Evolutionary conservation across 148 eudicot species (phyloP).

Genomic region (Fallopia convolvulus): DNA sequence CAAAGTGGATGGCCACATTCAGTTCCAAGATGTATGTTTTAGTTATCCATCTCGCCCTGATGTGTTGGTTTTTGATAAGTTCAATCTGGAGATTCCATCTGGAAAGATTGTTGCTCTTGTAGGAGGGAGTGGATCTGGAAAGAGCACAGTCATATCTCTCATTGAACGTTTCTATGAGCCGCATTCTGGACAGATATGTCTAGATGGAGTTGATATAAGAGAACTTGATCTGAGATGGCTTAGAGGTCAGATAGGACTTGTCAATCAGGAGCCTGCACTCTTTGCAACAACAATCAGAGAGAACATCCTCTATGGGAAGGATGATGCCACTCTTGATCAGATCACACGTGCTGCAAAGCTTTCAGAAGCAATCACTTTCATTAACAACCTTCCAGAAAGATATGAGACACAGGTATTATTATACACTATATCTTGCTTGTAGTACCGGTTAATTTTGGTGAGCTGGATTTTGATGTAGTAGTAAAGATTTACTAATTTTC

Average conservation of each 20-base stretch:
- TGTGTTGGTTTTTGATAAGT: conserved; percentile 60
- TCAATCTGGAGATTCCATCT: conserved; percentile 67
- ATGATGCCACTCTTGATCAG: conserved; percentile 80
- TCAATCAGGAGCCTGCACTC: conserved; percentile 95
- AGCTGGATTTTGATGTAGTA: not conserved
- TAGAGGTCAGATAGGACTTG: conserved; percentile 80
- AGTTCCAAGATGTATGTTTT: conserved; percentile 67
- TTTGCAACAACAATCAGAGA: conserved; percentile 91
- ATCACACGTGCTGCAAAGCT: conserved; percentile 88
- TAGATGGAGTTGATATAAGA: conserved; percentile 64
- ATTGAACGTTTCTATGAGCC: conserved; percentile 98
- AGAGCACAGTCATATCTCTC: conserved; percentile 90
- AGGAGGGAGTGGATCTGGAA: conserved; percentile 96
- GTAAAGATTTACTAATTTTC: not conserved
- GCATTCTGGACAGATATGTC: conserved; percentile 52
- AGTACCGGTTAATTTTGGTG: not conserved
- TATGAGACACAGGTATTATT: conserved; percentile 82
- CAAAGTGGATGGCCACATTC: conserved; percentile 81
- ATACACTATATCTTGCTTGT: not conserved
- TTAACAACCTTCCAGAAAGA: conserved; percentile 89
- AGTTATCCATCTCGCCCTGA: conserved; percentile 96
- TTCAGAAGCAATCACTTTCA: conserved; percentile 81
- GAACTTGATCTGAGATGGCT: conserved; percentile 86
- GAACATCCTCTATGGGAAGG: conserved; percentile 90
- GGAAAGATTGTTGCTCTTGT: conserved; percentile 98